Conservation (phyloP, 768 basidiomycete genomes). For the Psilocybe cyanescens region DNA sequence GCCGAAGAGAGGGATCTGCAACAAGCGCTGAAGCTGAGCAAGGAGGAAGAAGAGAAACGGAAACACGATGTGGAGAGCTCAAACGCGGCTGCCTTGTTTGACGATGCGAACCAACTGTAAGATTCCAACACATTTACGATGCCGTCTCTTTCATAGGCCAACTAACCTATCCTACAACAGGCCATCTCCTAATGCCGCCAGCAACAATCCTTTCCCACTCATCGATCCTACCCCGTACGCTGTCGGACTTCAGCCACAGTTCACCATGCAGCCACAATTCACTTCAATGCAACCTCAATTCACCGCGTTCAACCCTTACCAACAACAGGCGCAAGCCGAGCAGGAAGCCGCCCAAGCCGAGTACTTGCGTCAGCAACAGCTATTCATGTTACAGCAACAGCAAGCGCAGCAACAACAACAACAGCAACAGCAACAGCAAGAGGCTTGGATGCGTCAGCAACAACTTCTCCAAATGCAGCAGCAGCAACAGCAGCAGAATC, state of each 20-base stretch:
- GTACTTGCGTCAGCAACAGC: constrained; percentile 75
- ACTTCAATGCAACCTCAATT: constrained; percentile 82
- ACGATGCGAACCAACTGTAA: constrained; percentile 82
- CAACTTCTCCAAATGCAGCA: constrained; percentile 52
- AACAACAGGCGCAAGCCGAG: constrained; percentile 81
- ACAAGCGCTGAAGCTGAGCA: constrained; percentile 81
- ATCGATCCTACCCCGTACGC: constrained; percentile 64
- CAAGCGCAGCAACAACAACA: constrained; percentile 51
- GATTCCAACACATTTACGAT: constrained; percentile 27
- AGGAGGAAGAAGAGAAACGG: constrained; percentile 87
- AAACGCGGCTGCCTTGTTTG: constrained; percentile 79
- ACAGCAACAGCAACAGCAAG: constrained; percentile 41
- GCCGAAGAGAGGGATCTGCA: constrained; percentile 85
- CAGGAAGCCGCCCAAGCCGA: constrained; percentile 88
- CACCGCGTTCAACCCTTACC: constrained; percentile 93
- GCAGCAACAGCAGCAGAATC: constrained; percentile 54
- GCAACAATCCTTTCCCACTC: constrained; percentile 64
- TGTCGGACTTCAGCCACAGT: constrained; percentile 58
- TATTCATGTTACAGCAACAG: constrained; percentile 59
- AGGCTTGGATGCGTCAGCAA: constrained; percentile 50
- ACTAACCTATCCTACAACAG: constrained; percentile 24
- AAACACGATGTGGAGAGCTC: constrained; percentile 72
- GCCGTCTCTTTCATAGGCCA: neutral
- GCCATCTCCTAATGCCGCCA: constrained; percentile 32
- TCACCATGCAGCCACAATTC: constrained; percentile 74